Evolutionary conservation across 495 filamentous ascomycete genomes (phyloP), one percentile per base, ranked within the genome.

Genomic region (Cercophora newfieldiana): DNA sequence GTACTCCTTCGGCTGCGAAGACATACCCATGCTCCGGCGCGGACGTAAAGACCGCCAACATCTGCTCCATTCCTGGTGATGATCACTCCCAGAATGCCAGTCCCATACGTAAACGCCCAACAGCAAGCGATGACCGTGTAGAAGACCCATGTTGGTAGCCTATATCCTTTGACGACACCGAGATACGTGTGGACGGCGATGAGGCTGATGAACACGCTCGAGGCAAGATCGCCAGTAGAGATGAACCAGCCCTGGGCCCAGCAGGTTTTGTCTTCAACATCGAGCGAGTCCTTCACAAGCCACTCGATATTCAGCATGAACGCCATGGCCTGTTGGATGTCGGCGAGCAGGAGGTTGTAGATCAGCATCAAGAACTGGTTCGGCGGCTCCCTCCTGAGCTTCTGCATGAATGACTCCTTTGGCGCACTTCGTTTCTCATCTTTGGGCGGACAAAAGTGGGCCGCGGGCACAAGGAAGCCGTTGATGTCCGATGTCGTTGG

Each of bases 301-400:
- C 89, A 90, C 61, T 84, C 79, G 53, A 87, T 75, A 67, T 85
- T 90, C 33, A 92, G 80, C 60, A 90, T 66, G 70, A 91, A 92
- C n/a, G 87, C 88, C 12, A 87, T 78, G 1, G 87, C 81, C 74
- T 92, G 90, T 68, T 89, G 87, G 59, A 92, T 78, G 71, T 92
- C 90, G 59, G 90, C 90, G 48, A 92, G 69, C 3, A 93, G 78
- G 18, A 93, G 83, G 70, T 92, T 92, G 73, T 88, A 89, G 59
- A 92, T 90, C 16, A 93, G 82, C 50, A 92, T 69, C 4, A 93
- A 81, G 68, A 89, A 91, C 73, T 93, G 90, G 72, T 92, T 92
- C 16, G 78, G 79, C n/a, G 72, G 73, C 16, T 76, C 62, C 56
- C 65, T 68, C 48, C 65, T 28, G 18, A 67, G 25, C n/a, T 69